A percentile compares a stretch with the other conserved stretches of the same genome.
These are phyloP conservation scores for Capronia coronata DNA, from an alignment of 2,329 filamentous ascomycete genomes.

Conservation along the genomic window DNA sequence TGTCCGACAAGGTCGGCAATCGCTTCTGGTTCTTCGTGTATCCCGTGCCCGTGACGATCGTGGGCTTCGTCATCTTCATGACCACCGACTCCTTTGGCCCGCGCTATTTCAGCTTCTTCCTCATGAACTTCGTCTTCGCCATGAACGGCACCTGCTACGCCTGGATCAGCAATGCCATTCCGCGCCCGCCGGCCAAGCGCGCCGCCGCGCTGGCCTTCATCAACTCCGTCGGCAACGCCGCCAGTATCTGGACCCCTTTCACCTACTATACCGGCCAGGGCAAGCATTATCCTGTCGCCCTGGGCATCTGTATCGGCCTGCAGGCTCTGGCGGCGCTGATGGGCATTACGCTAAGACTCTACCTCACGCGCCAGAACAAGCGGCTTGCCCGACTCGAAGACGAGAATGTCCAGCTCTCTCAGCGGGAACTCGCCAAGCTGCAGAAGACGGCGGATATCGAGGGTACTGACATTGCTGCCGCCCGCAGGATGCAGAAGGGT, in stretches of 20 bases:
- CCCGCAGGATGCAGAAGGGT: conserved; percentile 48
- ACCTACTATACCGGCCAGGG: conserved; percentile 40
- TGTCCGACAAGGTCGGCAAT: conserved; percentile 42
- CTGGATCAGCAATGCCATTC: conserved; percentile 48
- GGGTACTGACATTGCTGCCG: conserved; percentile 45
- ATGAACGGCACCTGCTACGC: conserved; percentile 40
- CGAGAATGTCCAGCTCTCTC: conserved; percentile 41
- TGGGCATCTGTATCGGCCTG: conserved; percentile 41
- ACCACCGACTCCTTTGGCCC: conserved; percentile 46
- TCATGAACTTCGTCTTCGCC: conserved; percentile 51
- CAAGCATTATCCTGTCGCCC: conserved; percentile 38
- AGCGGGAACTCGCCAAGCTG: conserved; percentile 44
- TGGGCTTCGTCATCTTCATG: conserved; percentile 52
- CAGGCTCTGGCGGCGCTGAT: conserved; percentile 35
- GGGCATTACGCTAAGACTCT: conserved; percentile 37
- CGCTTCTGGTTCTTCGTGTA: conserved; percentile 50
- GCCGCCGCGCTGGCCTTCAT: conserved; percentile 51
- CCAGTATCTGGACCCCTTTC: conserved; percentile 48
- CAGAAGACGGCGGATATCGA: conserved; percentile 48
- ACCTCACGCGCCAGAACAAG: conserved; percentile 44
- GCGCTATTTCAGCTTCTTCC: conserved; percentile 51
- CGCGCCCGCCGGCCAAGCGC: conserved; percentile 50
- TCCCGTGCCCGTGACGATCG: conserved; percentile 47
- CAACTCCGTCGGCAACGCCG: conserved; percentile 50
- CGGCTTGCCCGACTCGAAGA: conserved; percentile 47